Conservation (phyloP, 768 basidiomycete species). For the Pleurotus ostreatus region DNA sequence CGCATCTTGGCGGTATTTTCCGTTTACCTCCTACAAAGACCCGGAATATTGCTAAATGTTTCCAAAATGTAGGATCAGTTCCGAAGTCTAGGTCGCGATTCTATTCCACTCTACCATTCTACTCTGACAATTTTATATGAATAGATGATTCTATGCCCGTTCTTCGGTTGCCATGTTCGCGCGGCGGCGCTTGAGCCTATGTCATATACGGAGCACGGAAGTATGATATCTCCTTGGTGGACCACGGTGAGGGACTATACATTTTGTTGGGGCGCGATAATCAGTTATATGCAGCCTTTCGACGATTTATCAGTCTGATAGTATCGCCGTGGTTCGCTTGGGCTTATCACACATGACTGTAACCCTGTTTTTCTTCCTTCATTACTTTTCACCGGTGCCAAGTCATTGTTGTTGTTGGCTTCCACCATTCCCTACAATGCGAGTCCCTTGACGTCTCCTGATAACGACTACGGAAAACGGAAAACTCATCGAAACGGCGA, state of each 20-base stretch:
- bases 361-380: neutral
- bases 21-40: too few species aligned
- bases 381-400: neutral
- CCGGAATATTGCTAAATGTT: too few species aligned
- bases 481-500: constrained; percentile 4
- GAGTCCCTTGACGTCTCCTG: constrained; percentile 3
- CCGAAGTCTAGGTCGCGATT: too few species aligned
- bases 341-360: neutral
- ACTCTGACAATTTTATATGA: too few species aligned
- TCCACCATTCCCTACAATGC: neutral
- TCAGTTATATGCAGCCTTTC: neutral
- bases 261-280: neutral
- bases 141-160: too few species aligned
- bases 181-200: neutral
- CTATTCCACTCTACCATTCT: too few species aligned
- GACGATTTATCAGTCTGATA: neutral
- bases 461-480: neutral
- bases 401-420: neutral
- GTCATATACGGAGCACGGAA: neutral
- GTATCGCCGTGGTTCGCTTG: neutral
- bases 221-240: neutral
- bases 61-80: too few species aligned
- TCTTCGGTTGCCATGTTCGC: neutral
- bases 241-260: neutral
- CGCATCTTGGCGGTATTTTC: too few species aligned